These are phyloP conservation scores for Aspergillus haitiensis DNA, from an alignment of 495 filamentous ascomycete species.

Conservation along the genomic window DNA sequence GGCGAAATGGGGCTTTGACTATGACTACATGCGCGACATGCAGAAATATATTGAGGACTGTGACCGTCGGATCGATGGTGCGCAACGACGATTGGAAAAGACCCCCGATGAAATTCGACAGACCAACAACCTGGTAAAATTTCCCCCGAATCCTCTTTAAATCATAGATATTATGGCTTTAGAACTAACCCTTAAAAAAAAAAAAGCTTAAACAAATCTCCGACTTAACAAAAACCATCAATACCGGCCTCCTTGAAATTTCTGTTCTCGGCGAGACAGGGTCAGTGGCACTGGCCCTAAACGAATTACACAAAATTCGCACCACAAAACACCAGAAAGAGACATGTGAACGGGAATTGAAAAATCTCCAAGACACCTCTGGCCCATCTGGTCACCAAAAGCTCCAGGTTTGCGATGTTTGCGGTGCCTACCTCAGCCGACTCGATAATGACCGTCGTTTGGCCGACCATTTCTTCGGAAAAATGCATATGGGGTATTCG, in stretches of 20 bases:
- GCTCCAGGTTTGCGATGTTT: slow-evolving; percentile 97
- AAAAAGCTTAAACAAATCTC: slow-evolving; percentile 77
- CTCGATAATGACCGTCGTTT: slow-evolving; percentile 92
- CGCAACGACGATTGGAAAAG: slow-evolving; percentile 90
- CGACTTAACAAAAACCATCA: slow-evolving; percentile 75
- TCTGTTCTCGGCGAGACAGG: slow-evolving; percentile 80
- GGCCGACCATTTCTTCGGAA: slow-evolving; percentile 98
- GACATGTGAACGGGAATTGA: slow-evolving; percentile 84
- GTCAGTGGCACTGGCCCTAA: slow-evolving; percentile 74
- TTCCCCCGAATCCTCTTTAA: not conserved
- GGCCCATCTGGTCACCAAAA: slow-evolving; percentile 96
- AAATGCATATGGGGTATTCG: slow-evolving; percentile 98
- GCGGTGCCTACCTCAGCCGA: slow-evolving; percentile 85
- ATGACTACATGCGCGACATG: slow-evolving; percentile 95
- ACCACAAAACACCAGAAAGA: slow-evolving; percentile 79
- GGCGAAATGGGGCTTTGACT: slow-evolving; percentile 82
- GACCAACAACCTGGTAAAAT: slow-evolving; percentile 76
- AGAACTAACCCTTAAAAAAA: not conserved
- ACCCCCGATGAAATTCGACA: slow-evolving; percentile 96
- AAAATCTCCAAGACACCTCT: slow-evolving; percentile 84
- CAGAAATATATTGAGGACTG: slow-evolving; percentile 95
- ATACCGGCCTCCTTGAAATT: slow-evolving; percentile 80
- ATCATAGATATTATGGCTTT: not conserved
- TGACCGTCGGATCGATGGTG: slow-evolving; percentile 87
- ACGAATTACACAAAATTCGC: slow-evolving; percentile 81